Conservation (phyloP, 2,329 filamentous ascomycete genomes). For the Passalora sequoiae region DNA sequence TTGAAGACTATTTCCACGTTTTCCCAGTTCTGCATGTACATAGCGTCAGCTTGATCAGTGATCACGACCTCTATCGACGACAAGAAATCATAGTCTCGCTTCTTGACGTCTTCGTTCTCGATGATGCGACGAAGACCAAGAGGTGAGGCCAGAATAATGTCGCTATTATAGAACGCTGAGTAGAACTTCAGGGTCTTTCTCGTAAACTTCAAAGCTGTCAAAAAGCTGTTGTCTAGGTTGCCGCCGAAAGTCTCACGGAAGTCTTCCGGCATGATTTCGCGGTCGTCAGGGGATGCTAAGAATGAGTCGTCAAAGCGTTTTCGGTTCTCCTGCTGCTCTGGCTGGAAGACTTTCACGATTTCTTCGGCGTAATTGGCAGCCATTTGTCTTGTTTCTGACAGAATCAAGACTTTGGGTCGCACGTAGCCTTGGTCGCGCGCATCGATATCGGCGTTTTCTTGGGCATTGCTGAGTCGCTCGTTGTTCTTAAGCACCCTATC, state of each 20-base stretch:
- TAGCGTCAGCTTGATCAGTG: conserved; percentile 84
- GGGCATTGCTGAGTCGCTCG: conserved; percentile 63
- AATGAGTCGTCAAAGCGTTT: conserved; percentile 87
- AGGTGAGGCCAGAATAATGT: conserved; percentile 88
- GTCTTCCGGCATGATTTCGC: conserved; percentile 70
- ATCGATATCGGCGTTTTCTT: conserved; percentile 53
- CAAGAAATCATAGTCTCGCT: conserved; percentile 79
- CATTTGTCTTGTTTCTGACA: conserved; percentile 82
- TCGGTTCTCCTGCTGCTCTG: conserved; percentile 91
- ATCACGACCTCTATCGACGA: conserved; percentile 88
- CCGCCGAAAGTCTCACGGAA: conserved; percentile 86
- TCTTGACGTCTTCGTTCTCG: conserved; percentile 67
- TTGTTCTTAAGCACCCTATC: conserved; percentile 93
- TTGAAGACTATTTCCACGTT: conserved; percentile 89
- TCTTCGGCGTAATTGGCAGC: conserved; percentile 73
- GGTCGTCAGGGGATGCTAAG: conserved; percentile 59
- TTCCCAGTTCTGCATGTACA: conserved; percentile 98
- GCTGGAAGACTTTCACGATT: conserved; percentile 69
- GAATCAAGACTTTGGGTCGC: conserved; percentile 82
- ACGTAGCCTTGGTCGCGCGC: conserved; percentile 93
- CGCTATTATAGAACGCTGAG: conserved; percentile 90
- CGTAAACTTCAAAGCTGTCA: conserved; percentile 92
- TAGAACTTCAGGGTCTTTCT: conserved; percentile 94
- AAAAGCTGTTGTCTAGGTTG: conserved; percentile 96
- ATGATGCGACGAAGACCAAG: conserved; percentile 87